phyloP scores from a whole-genome alignment of 75 land plant genomes.

The Cryptomeria japonica region DNA sequence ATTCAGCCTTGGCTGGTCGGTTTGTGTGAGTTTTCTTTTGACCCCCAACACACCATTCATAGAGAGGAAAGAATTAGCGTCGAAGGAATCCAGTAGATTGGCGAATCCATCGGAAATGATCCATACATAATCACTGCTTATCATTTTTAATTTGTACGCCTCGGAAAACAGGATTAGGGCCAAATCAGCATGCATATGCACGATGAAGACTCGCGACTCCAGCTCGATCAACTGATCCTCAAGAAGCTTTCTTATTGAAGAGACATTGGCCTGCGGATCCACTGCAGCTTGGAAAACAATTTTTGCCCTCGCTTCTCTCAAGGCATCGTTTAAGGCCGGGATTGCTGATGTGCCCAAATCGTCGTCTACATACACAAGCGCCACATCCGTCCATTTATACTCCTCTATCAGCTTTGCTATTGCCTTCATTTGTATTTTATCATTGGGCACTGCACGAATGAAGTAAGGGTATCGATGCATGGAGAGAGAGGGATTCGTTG shows the following conservation, averaged over 20 bases:
- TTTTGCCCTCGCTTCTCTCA: slow-evolving; percentile 21
- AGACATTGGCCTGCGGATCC: too few relatives aligned
- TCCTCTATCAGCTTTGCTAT: slow-evolving; percentile 27
- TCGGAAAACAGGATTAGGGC: too few relatives aligned
- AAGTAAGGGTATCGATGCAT: slow-evolving; percentile 28
- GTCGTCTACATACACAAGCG: too few relatives aligned
- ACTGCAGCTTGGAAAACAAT: too few relatives aligned
- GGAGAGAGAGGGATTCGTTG: slow-evolving; percentile 43
- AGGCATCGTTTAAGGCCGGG: slow-evolving; percentile 42
- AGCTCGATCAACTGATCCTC: too few relatives aligned
- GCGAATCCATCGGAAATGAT: slow-evolving; percentile 19
- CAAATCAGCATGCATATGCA: too few relatives aligned
- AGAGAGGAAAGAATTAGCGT: background rate
- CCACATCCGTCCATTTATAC: too few relatives aligned
- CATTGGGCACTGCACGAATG: slow-evolving; percentile 13
- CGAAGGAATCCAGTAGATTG: background rate
- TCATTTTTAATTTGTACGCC: too few relatives aligned
- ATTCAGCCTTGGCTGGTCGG: background rate
- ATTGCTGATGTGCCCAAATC: slow-evolving; percentile 15
- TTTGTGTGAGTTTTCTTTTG: background rate
- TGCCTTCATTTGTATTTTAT: slow-evolving; percentile 37
- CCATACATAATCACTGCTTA: slow-evolving; percentile 19
- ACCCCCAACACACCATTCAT: background rate
- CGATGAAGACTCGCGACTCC: too few relatives aligned
- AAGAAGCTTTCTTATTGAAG: too few relatives aligned